Evolutionary conservation across 164 flowering plant species (phyloP).

Genomic region (Berberis vulgaris): DNA sequence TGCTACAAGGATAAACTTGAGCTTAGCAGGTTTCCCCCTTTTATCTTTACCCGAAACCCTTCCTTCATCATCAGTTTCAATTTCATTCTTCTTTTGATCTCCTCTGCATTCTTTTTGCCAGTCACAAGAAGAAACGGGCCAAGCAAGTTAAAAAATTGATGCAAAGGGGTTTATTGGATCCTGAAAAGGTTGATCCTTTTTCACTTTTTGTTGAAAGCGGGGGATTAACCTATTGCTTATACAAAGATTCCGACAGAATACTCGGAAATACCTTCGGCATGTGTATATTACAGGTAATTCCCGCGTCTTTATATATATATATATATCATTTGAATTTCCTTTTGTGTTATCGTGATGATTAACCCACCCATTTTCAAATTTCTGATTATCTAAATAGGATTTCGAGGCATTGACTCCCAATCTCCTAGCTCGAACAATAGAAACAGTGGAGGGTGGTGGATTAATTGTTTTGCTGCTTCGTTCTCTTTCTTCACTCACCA

Average conservation of each 20-base stretch:
- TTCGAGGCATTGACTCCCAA: conserved; percentile 98
- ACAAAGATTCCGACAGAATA: conserved; percentile 85
- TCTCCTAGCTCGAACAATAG: conserved; percentile 93
- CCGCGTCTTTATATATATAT: conserved; percentile 6
- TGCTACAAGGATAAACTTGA: conserved; percentile 82
- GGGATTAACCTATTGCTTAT: conserved; percentile 66
- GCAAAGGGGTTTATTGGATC: conserved; percentile 74
- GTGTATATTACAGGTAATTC: conserved; percentile 86
- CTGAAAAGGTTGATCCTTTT: conserved; percentile 74
- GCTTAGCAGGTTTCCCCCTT: conserved; percentile 71
- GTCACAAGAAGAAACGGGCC: conserved; percentile 79
- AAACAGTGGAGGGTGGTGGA: conserved; percentile 98
- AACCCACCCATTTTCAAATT: not conserved
- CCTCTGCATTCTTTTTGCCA: conserved; percentile 46
- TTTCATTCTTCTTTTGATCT: too few relatives aligned
- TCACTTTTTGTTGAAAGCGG: conserved; percentile 71
- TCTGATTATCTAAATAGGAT: conserved; percentile 35
- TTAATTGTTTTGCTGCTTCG: conserved; percentile 70
- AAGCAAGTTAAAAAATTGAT: conserved; percentile 64
- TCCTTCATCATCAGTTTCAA: not conserved
- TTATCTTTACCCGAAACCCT: not conserved
- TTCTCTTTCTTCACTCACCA: conserved; percentile 67
- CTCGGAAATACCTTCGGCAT: conserved; percentile 94
- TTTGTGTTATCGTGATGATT: not conserved
- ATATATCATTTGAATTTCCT: not conserved